Base-by-base conservation (phyloP, 2,329 filamentous ascomycete genomes). In the Tolypocladium guangdongense region DNA sequence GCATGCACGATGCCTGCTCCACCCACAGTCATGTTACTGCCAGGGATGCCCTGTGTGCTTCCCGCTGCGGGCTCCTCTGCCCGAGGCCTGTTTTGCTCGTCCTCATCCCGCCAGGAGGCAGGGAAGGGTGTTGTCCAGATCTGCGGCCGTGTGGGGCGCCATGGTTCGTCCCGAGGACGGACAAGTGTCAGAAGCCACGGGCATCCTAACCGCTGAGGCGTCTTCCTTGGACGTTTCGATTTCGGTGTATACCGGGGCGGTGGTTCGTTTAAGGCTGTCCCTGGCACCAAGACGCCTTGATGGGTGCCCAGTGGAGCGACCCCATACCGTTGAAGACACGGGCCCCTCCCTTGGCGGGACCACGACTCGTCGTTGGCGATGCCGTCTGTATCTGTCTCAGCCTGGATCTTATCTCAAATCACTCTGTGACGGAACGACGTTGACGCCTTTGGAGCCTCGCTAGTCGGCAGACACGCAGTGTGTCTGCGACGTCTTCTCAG, bases 81-180 rank as follows among this genome's bases (percentile, higher is more conserved):
- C 14, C n/a, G 11, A 3, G 46, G 30, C 20, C 33, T 33, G 30
- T 52, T 10, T 45, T 50, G 39, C 54, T 52, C n/a, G n/a, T 49
- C 33, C 20, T 51, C 27, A 12, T 33, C 46, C 43, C 38, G 39
- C 46, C 50, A 43, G 56, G 22, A 43, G 27, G 18, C 18, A 30
- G 24, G 39, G 62, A 58, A 58, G 62, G 58, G 58, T 59, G 65
- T 67, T 62, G 65, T 58, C 65, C 66, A 61, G 65, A 67, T 66
- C 63, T 70, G 70, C 70, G 68, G 68, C 68, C 69, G 61, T 65
- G 70, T 70, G 68, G 70, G 66, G 62, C 66, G 51, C 63, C 57
- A 63, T 70, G 62, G 65, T 69, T 71, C 66, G 65, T 70, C 63
- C 66, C 64, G 62, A 64, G 56, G 62, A 58, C 59, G 60, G 64